Evolutionary conservation across 2,329 filamentous ascomycete species (phyloP).

Genomic region (Neurospora sp.): DNA sequence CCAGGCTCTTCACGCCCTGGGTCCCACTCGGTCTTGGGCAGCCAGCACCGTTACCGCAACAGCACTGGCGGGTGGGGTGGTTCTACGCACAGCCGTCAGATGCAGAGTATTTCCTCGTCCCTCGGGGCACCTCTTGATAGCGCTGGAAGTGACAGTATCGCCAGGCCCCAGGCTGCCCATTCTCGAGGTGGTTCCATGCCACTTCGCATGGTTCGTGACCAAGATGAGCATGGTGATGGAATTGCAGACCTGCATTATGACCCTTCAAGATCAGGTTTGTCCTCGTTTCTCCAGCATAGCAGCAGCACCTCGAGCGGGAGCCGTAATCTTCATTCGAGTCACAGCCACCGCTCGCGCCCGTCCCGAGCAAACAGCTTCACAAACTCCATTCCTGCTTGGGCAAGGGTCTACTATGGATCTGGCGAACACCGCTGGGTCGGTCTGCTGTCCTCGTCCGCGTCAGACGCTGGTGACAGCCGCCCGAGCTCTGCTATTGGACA

Average conservation of each 20-base stretch:
- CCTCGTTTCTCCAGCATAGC: slow-evolving; percentile 34
- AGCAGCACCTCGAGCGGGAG: slow-evolving; percentile 29
- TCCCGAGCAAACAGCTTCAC: slow-evolving; percentile 37
- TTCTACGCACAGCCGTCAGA: slow-evolving; percentile 39
- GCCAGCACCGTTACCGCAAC: slow-evolving; percentile 24
- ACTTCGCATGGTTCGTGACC: slow-evolving; percentile 41
- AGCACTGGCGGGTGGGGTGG: slow-evolving; percentile 38
- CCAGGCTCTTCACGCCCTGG: slow-evolving; percentile 37
- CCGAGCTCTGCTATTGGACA: slow-evolving; percentile 34
- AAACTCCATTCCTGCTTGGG: slow-evolving; percentile 43
- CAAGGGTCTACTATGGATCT: slow-evolving; percentile 59
- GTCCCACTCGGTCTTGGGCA: slow-evolving; percentile 29
- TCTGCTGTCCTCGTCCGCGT: slow-evolving; percentile 35
- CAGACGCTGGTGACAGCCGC: slow-evolving; percentile 38
- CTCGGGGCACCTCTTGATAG: slow-evolving; percentile 34
- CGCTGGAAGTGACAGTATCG: slow-evolving; percentile 33
- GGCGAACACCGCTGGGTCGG: slow-evolving; percentile 48
- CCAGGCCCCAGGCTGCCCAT: slow-evolving; percentile 37
- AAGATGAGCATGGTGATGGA: slow-evolving; percentile 55
- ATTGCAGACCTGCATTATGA: slow-evolving; percentile 48
- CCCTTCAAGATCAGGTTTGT: slow-evolving; percentile 44
- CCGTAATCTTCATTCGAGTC: slow-evolving; percentile 41
- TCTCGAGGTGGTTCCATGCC: slow-evolving; percentile 29
- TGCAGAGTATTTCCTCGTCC: slow-evolving; percentile 49
- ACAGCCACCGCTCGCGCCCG: slow-evolving; percentile 25